Conservation (phyloP, 306 rosid species). For the Cyclanthera cordifolia region DNA sequence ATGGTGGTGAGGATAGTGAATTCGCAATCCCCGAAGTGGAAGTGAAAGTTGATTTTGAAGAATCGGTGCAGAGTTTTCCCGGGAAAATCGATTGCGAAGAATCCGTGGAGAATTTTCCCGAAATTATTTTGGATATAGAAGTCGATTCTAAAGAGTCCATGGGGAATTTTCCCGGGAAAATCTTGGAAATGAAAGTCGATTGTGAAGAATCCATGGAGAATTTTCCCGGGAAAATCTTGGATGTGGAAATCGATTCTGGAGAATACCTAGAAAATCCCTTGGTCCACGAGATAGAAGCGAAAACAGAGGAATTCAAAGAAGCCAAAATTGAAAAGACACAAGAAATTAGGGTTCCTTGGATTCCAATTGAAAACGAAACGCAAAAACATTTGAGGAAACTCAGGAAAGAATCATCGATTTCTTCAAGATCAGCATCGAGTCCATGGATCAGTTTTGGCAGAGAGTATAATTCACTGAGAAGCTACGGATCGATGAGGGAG, state of each 20-base stretch:
- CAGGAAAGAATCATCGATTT: not conserved
- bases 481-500: constrained; percentile 62
- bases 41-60: constrained; percentile 12
- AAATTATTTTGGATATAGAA: not conserved
- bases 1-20: constrained; percentile 23
- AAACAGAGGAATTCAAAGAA: not conserved
- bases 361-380: not conserved
- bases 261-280: not conserved
- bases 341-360: not conserved
- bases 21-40: constrained; percentile 27
- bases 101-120: not conserved
- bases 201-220: not conserved
- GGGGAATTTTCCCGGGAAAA: not conserved
- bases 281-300: not conserved
- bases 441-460: constrained; percentile 8
- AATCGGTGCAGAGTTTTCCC: not conserved
- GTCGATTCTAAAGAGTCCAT: not conserved
- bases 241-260: not conserved
- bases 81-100: not conserved
- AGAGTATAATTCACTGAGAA: constrained; percentile 1
- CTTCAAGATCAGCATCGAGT: constrained; percentile 1
- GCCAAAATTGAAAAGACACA: not conserved
- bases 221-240: not conserved
- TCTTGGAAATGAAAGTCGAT: constrained; percentile 14
- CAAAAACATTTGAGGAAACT: not conserved